Evolutionary conservation across 2,329 filamentous ascomycete species (phyloP).

Genomic region (Sclerotinia subarctica): DNA sequence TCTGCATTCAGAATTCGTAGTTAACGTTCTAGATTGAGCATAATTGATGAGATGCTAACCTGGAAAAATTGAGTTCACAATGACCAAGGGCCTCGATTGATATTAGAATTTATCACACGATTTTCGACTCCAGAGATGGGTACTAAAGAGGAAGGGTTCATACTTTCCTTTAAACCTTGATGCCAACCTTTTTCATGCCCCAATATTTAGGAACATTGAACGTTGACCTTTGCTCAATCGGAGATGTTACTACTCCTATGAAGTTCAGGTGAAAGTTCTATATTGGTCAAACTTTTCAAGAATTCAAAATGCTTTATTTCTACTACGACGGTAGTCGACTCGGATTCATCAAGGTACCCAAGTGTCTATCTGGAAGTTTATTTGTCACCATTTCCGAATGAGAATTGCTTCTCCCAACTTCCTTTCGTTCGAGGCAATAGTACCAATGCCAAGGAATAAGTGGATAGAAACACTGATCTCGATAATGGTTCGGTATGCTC

Average conservation of each 20-base stretch:
- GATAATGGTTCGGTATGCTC: constrained; percentile 51
- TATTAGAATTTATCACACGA: neutral
- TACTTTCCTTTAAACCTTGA: constrained; percentile 27
- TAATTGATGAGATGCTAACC: constrained; percentile 16
- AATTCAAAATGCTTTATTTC: neutral
- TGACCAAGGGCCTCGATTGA: constrained; percentile 25
- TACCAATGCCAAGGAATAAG: constrained; percentile 51
- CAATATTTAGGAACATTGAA: constrained; percentile 27
- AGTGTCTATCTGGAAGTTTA: constrained; percentile 18
- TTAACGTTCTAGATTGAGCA: neutral
- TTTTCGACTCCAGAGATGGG: neutral
- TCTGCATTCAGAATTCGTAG: constrained; percentile 18
- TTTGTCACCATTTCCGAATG: constrained; percentile 33
- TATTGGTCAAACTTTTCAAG: neutral
- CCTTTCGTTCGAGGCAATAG: constrained; percentile 48
- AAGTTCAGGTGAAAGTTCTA: neutral
- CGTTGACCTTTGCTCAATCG: constrained; percentile 27
- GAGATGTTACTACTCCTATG: constrained; percentile 19
- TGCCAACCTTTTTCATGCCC: constrained; percentile 29
- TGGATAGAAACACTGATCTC: constrained; percentile 58
- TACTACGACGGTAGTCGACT: neutral
- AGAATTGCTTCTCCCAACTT: constrained; percentile 35
- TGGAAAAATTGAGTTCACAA: constrained; percentile 33
- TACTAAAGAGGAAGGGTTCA: neutral
- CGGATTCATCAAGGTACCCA: neutral